phyloP scores from a whole-genome alignment of 192 early-diverging fungal genomes.

The Helicostylum pulchrum region DNA sequence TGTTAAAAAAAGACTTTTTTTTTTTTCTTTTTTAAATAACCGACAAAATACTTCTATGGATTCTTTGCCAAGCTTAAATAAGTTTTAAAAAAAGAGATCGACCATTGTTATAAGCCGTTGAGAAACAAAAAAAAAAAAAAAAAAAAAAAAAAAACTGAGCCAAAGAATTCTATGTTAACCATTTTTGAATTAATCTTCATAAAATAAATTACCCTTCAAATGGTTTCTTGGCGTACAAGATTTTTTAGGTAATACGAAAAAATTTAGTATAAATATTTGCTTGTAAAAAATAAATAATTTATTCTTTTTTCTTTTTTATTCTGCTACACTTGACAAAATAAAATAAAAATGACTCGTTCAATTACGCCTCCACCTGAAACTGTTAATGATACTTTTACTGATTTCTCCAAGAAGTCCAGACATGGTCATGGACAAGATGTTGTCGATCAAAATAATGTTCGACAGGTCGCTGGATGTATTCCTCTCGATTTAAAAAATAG shows the following conservation, averaged over 20 bases:
- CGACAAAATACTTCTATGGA: too few relatives aligned
- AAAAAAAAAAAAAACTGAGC: too few relatives aligned
- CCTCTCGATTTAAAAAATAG: slow-evolving; percentile 42
- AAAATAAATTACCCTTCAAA: too few relatives aligned
- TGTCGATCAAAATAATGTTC: slow-evolving; percentile 21
- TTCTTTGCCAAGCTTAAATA: too few relatives aligned
- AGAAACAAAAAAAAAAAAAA: too few relatives aligned
- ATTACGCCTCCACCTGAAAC: slow-evolving; percentile 18
- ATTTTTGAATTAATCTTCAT: too few relatives aligned
- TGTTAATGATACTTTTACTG: slow-evolving; percentile 10
- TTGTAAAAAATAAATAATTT: neutral
- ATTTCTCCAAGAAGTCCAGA: slow-evolving; percentile 25
- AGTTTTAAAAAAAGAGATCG: too few relatives aligned
- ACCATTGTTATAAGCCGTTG: too few relatives aligned
- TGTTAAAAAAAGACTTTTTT: too few relatives aligned
- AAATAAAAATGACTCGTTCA: slow-evolving; percentile 2
- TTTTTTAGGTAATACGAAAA: neutral
- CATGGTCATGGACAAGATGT: slow-evolving; percentile 26
- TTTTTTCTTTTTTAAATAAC: too few relatives aligned
- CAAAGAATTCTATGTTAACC: too few relatives aligned
- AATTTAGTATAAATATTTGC: neutral
- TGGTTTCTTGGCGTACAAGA: too few relatives aligned
- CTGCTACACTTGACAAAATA: neutral
- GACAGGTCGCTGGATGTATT: slow-evolving; percentile 51
- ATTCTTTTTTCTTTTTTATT: neutral